These are phyloP conservation scores for Naganishia vaughanmartiniae DNA, from an alignment of 768 basidiomycete genomes.

Conservation along the genomic window DNA sequence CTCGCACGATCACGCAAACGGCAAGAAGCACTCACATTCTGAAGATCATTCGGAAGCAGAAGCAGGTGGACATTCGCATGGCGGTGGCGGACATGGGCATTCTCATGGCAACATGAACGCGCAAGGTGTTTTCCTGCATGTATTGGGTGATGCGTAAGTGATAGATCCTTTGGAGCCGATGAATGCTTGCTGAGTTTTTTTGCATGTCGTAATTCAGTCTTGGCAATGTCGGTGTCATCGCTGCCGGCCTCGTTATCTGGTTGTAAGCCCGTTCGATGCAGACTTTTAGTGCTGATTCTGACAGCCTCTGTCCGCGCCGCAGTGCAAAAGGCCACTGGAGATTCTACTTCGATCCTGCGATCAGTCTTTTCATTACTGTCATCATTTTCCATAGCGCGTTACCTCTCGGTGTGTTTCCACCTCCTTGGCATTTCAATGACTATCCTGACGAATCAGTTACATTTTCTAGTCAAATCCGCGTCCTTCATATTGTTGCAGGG, in stretches of 20 bases:
- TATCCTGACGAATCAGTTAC: conserved; percentile 25
- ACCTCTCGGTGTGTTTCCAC: conserved; percentile 60
- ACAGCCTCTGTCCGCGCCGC: neutral
- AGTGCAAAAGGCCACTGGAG: conserved; percentile 73
- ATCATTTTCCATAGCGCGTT: conserved; percentile 96
- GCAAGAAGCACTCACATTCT: conserved; percentile 24
- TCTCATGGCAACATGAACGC: conserved; percentile 86
- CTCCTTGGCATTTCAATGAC: neutral
- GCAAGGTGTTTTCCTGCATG: conserved; percentile 90
- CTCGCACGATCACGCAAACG: conserved; percentile 29
- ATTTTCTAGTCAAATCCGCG: conserved; percentile 62
- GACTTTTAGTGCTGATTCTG: neutral
- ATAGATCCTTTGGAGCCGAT: neutral
- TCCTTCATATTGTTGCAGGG: conserved; percentile 94
- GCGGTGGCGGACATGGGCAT: conserved; percentile 45
- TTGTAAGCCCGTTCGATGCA: conserved; percentile 52
- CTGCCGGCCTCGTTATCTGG: conserved; percentile 93
- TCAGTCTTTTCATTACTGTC: conserved; percentile 87
- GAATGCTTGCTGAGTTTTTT: neutral
- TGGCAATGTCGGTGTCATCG: conserved; percentile 96
- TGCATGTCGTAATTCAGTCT: conserved; percentile 52
- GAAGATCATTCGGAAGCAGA: conserved; percentile 31
- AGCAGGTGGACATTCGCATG: conserved; percentile 33
- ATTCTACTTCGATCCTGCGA: conserved; percentile 87
- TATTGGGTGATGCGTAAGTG: conserved; percentile 79